phyloP scores from a whole-genome alignment of 208 protist species.

The Crithidia brevicula region DNA sequence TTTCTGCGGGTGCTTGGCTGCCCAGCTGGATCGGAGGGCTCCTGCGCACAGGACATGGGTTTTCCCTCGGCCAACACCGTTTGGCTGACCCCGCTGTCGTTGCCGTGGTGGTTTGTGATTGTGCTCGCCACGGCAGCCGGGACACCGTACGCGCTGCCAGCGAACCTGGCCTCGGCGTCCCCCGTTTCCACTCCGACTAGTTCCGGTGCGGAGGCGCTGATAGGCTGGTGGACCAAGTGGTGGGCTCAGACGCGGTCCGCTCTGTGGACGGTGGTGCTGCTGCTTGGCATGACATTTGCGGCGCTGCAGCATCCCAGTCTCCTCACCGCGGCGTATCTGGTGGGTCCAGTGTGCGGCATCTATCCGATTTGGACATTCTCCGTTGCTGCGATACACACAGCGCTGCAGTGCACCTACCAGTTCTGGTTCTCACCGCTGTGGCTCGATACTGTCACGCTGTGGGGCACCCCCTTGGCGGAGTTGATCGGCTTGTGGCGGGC shows the following conservation, averaged over 20 bases:
- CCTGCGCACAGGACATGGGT: slow-evolving; percentile 25
- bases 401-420: slow-evolving; percentile 36
- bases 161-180: not conserved
- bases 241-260: not conserved
- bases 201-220: not conserved
- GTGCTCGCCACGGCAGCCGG: slow-evolving; percentile 23
- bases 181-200: not conserved
- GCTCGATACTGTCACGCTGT: slow-evolving; percentile 18
- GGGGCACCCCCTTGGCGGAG: slow-evolving; percentile 19
- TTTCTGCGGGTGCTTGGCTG: slow-evolving; percentile 17
- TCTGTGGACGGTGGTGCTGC: slow-evolving; percentile 9
- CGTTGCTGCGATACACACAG: slow-evolving; percentile 16
- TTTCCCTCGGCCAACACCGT: slow-evolving; percentile 15
- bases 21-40: slow-evolving; percentile 18
- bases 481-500: slow-evolving; percentile 24
- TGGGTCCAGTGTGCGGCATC: slow-evolving; percentile 12
- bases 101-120: slow-evolving; percentile 33
- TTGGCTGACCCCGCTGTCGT: slow-evolving; percentile 34
- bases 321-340: slow-evolving; percentile 25
- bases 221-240: not conserved
- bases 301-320: slow-evolving; percentile 24
- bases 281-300: slow-evolving; percentile 12
- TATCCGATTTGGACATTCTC: slow-evolving; percentile 19
- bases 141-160: slow-evolving; percentile 14
- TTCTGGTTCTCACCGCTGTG: slow-evolving; percentile 26